These are phyloP conservation scores for Glonium stellatum DNA, from an alignment of 495 filamentous ascomycete species.

Conservation along the genomic window DNA sequence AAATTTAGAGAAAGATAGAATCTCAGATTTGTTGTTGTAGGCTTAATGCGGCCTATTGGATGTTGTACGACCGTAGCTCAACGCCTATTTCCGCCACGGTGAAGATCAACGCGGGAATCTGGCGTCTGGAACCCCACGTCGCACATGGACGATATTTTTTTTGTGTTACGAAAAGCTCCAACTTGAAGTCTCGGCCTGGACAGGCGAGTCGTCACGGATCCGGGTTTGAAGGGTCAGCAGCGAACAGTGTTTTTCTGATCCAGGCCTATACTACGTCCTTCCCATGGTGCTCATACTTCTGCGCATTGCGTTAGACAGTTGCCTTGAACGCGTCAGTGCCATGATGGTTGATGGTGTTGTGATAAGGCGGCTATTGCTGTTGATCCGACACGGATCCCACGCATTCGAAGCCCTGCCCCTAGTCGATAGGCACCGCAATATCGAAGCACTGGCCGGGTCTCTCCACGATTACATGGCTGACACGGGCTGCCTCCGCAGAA, in stretches of 20 bases:
- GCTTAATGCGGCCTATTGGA: constrained; percentile 2
- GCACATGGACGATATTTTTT: background rate
- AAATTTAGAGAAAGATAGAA: background rate
- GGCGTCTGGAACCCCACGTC: background rate
- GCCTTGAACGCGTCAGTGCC: background rate
- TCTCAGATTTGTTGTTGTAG: background rate
- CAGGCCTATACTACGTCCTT: no score
- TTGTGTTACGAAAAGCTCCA: no score
- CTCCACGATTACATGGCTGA: constrained; percentile 8
- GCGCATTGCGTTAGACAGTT: no score
- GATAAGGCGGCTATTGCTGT: background rate
- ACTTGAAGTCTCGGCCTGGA: no score
- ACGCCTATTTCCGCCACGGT: background rate
- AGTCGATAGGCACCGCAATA: background rate
- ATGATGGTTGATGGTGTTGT: background rate
- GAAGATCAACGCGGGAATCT: constrained; percentile 1
- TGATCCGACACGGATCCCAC: background rate
- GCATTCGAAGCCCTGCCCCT: background rate
- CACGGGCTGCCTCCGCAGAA: background rate
- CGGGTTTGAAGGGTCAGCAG: no score
- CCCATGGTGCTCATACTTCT: no score
- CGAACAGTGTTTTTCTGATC: no score
- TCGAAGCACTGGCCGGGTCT: background rate
- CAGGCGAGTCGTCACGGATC: no score
- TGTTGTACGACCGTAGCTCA: background rate